Conservation (phyloP, 1,139 yeast genomes). For the Hemisphaericaspora xylofermentans region DNA sequence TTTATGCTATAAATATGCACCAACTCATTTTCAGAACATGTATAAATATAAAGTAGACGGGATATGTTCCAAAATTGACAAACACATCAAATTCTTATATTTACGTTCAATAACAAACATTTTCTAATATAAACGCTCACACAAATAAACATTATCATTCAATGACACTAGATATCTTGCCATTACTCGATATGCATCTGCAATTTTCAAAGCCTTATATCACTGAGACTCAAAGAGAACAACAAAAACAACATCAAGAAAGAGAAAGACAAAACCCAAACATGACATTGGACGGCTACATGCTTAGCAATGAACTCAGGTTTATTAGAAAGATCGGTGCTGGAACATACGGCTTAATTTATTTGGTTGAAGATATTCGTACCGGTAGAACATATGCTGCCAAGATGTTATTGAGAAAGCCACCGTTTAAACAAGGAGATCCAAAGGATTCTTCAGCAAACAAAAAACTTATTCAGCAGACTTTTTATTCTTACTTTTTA, state of each 20-base stretch:
- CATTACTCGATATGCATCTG: slow-evolving; percentile 13
- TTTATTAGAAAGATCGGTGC: slow-evolving; percentile 69
- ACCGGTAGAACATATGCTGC: slow-evolving; percentile 63
- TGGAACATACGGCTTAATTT: slow-evolving; percentile 87
- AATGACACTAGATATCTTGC: slow-evolving; percentile 21
- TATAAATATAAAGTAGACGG: not conserved
- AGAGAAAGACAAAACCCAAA: slow-evolving; percentile 11
- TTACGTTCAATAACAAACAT: too few relatives aligned
- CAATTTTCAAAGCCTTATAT: slow-evolving; percentile 6
- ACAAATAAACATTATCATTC: slow-evolving; percentile 1
- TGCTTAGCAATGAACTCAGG: slow-evolving; percentile 19
- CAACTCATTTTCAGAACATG: not conserved
- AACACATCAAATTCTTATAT: not conserved
- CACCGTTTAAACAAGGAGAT: slow-evolving; percentile 19
- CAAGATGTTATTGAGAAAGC: slow-evolving; percentile 63
- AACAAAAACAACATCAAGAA: slow-evolving; percentile 2
- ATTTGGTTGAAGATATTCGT: slow-evolving; percentile 57
- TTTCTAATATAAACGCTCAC: too few relatives aligned
- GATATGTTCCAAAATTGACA: not conserved
- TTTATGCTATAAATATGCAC: not conserved
- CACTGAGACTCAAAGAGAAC: slow-evolving; percentile 10
- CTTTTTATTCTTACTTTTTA: slow-evolving; percentile 30
- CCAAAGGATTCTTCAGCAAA: slow-evolving; percentile 28
- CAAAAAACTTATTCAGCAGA: slow-evolving; percentile 33
- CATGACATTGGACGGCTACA: slow-evolving; percentile 25